Evolutionary conservation across 345 rosid species (phyloP).

Genomic region (Salix purpurea): DNA sequence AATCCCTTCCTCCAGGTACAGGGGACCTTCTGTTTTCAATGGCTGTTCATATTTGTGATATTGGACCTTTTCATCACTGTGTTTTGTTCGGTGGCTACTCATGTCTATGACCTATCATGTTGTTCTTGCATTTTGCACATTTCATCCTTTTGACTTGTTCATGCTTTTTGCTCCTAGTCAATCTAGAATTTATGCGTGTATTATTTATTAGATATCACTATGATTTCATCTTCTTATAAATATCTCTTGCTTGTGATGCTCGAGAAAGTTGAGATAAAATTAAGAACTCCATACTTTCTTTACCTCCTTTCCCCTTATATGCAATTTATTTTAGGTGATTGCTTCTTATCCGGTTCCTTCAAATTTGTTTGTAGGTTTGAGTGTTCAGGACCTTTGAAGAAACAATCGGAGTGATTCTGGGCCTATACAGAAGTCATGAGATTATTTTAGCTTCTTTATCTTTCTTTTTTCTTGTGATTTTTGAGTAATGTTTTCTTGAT

Average conservation of each 20-base stretch:
- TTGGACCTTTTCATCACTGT: not conserved
- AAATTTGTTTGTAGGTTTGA: slow-evolving; percentile 17
- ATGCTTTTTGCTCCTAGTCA: not conserved
- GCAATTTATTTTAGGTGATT: not conserved
- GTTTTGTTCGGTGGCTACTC: not conserved
- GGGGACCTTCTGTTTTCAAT: not conserved
- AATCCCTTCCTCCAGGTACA: slow-evolving; percentile 89
- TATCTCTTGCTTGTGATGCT: not conserved
- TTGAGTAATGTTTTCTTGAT: not conserved
- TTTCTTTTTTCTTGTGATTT: not conserved
- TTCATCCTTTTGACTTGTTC: not conserved
- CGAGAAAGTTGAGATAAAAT: not conserved
- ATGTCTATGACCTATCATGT: not conserved
- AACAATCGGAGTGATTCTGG: not conserved
- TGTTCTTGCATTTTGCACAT: not conserved
- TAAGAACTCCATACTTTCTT: not conserved
- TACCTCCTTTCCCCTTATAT: not conserved
- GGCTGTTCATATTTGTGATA: not conserved
- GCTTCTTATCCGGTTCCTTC: not conserved
- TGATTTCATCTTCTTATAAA: not conserved
- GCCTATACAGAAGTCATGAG: not conserved
- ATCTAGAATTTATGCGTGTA: not conserved
- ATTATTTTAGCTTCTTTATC: not conserved
- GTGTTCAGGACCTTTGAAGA: slow-evolving; percentile 26
- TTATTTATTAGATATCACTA: not conserved